These are phyloP conservation scores for Pseudopyricularia javanii DNA, from an alignment of 2,329 filamentous ascomycete genomes.

Conservation along the genomic window DNA sequence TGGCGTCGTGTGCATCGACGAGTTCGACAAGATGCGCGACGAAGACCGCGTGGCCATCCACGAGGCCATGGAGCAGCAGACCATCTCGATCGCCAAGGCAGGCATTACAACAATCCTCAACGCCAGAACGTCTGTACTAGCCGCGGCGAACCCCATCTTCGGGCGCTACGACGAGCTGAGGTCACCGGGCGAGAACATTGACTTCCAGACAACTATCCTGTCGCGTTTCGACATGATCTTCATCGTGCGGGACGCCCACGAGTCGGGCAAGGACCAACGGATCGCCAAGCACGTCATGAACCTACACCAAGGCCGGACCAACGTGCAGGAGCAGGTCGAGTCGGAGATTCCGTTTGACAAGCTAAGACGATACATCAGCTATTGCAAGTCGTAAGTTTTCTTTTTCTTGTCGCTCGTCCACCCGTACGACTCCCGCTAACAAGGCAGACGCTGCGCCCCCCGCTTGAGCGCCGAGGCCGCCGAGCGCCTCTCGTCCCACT, in stretches of 20 bases:
- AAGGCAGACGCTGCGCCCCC: conserved; percentile 69
- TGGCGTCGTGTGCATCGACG: conserved; percentile 97
- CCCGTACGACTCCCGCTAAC: background rate
- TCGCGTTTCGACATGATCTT: conserved; percentile 98
- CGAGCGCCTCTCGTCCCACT: conserved; percentile 75
- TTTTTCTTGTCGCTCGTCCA: background rate
- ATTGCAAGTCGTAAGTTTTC: conserved; percentile 76
- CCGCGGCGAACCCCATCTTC: conserved; percentile 89
- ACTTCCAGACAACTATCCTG: conserved; percentile 99
- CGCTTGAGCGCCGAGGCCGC: conserved; percentile 87
- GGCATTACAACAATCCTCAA: conserved; percentile 97
- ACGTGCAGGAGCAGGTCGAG: conserved; percentile 69
- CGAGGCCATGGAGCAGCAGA: conserved; percentile 99
- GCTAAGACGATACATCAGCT: conserved; percentile 94
- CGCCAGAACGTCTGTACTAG: conserved; percentile 86
- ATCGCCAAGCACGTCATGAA: conserved; percentile 90
- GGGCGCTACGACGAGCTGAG: conserved; percentile 96
- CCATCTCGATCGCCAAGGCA: conserved; percentile 96
- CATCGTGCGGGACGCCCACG: conserved; percentile 92
- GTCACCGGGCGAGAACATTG: conserved; percentile 87
- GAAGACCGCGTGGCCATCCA: conserved; percentile 95
- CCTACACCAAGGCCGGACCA: conserved; percentile 78
- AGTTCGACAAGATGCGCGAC: conserved; percentile 99
- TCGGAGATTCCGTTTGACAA: conserved; percentile 90
- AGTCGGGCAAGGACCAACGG: conserved; percentile 80